Conservation (phyloP, 306 rosid genomes). For the Fagus sylvatica region DNA sequence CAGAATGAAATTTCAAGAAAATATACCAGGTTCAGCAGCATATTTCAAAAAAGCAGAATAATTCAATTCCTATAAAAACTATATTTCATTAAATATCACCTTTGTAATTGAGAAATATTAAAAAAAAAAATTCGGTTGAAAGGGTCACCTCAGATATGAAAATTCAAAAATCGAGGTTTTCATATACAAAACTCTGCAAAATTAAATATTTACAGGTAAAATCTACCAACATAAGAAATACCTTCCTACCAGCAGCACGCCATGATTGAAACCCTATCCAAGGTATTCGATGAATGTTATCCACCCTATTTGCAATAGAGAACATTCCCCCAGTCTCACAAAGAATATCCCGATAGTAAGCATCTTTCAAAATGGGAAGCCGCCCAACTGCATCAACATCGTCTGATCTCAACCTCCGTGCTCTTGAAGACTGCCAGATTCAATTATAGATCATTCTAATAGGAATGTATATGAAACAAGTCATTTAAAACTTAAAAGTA, state of each 20-base stretch:
- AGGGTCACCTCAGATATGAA: not conserved
- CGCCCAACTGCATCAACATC: conserved; percentile 85
- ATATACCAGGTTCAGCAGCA: not conserved
- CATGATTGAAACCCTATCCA: conserved; percentile 99
- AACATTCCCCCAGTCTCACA: conserved; percentile 98
- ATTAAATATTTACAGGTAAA: conserved; percentile 10
- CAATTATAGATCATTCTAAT: conserved; percentile 15
- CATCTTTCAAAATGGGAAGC: conserved; percentile 73
- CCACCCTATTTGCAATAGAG: conserved; percentile 85
- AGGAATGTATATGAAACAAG: not conserved
- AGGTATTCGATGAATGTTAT: conserved; percentile 80
- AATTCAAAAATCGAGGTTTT: not conserved
- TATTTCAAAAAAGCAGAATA: not conserved
- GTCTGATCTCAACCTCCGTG: conserved; percentile 79
- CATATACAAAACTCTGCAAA: not conserved
- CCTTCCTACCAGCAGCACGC: conserved; percentile 99
- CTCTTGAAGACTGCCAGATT: conserved; percentile 72
- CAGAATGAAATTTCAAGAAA: not conserved
- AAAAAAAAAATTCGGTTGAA: not conserved
- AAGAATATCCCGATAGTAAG: conserved; percentile 65
- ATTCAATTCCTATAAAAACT: not conserved
- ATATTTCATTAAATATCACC: not conserved
- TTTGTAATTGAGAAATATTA: not conserved
- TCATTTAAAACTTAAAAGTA: not conserved
- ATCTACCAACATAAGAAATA: conserved; percentile 45